Evolutionary conservation across 1,284 basidiomycete genomes (phyloP).

Genomic region (Cryptococcus sp.): DNA sequence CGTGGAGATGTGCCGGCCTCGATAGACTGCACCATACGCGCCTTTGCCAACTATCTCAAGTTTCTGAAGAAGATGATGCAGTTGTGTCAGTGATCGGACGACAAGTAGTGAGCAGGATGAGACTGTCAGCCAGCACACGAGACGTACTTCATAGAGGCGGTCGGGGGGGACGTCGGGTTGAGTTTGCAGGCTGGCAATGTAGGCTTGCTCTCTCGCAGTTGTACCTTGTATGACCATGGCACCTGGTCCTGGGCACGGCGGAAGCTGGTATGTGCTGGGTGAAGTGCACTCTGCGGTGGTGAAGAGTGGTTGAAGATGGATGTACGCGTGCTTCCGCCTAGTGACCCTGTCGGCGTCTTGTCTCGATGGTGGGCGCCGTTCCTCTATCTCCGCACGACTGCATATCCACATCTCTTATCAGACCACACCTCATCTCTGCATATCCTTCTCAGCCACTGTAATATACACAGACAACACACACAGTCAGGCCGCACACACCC

Average conservation of each 20-base stretch:
- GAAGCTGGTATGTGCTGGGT: too few relatives aligned
- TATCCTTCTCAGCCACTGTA: too few relatives aligned
- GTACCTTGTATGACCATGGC: conserved; percentile 23
- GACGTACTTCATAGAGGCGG: conserved; percentile 40
- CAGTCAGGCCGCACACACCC: too few relatives aligned
- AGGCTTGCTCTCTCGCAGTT: conserved; percentile 37
- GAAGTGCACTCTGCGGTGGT: too few relatives aligned
- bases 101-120: neutral
- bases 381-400: too few relatives aligned
- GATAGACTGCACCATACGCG: conserved; percentile 93
- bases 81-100: conserved; percentile 8
- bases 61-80: conserved; percentile 48
- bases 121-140: neutral
- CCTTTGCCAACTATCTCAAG: conserved; percentile 86
- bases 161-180: conserved; percentile 45
- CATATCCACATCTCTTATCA: too few relatives aligned
- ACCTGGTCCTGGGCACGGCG: neutral
- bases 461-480: too few relatives aligned
- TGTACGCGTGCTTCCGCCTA: too few relatives aligned
- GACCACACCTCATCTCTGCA: too few relatives aligned
- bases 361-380: too few relatives aligned
- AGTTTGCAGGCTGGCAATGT: conserved; percentile 33
- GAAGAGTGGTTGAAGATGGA: too few relatives aligned
- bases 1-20: conserved; percentile 76
- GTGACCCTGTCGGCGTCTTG: too few relatives aligned